Conservation (phyloP, 495 filamentous ascomycete species). For the Tuber borchii region DNA sequence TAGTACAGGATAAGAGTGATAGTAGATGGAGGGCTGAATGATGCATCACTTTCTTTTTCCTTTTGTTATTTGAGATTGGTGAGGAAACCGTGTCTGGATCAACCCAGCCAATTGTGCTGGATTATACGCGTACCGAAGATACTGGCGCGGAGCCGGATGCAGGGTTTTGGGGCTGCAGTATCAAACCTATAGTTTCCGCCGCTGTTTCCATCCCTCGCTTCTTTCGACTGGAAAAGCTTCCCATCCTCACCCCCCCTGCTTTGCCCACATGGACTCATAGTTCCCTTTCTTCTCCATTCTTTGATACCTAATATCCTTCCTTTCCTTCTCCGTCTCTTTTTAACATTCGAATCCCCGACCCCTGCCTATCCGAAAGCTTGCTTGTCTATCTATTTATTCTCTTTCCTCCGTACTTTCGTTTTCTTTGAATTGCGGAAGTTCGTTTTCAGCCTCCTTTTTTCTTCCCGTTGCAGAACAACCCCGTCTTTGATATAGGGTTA, state of each 20-base stretch:
- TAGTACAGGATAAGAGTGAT: not conserved
- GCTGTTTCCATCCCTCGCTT: not conserved
- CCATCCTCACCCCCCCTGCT: slow-evolving; percentile 19
- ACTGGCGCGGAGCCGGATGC: slow-evolving; percentile 2
- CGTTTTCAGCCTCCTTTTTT: slow-evolving; percentile 14
- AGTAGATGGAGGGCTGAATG: not conserved
- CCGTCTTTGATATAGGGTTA: not conserved
- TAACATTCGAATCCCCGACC: not conserved
- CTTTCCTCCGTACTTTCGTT: slow-evolving; percentile 20
- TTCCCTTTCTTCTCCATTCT: slow-evolving; percentile 17
- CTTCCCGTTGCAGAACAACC: slow-evolving; percentile 15
- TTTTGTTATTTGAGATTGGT: not conserved
- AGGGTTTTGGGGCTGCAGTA: not conserved
- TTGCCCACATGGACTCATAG: slow-evolving; percentile 1
- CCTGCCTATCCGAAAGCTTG: not conserved
- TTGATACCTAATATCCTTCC: not conserved
- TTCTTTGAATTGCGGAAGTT: slow-evolving; percentile 9
- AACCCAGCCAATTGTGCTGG: slow-evolving; percentile 35
- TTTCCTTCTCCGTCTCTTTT: not conserved
- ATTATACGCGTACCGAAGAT: slow-evolving; percentile 31
- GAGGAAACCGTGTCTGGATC: slow-evolving; percentile 40
- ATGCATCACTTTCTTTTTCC: not conserved
- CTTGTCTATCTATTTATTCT: not conserved
- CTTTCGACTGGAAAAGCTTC: slow-evolving; percentile 22
- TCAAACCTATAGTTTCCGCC: not conserved